Evolutionary conservation across 129 eudicot species (phyloP).

Genomic region (Sambucus nigra): DNA sequence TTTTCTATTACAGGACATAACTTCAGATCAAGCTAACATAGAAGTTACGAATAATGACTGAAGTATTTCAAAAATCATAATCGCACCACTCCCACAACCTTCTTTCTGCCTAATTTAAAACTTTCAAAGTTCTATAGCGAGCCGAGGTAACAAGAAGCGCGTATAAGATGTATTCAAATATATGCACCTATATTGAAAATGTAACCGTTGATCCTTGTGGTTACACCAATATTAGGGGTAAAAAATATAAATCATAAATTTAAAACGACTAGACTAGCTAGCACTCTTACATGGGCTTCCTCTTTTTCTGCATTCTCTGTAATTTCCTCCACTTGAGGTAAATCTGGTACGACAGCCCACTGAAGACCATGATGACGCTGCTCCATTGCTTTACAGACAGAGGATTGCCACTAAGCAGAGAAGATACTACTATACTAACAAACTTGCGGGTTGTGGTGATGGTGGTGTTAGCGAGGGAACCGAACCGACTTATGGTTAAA

Average conservation of each 20-base stretch:
- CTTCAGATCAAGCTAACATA: no score
- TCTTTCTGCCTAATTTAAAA: no score
- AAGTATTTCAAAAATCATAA: no score
- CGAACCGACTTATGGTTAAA: constrained; percentile 85
- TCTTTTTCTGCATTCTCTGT: constrained; percentile 58
- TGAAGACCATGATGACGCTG: constrained; percentile 84
- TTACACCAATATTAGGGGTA: not conserved
- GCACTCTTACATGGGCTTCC: constrained; percentile 35
- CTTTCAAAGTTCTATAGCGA: no score
- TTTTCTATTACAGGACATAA: no score
- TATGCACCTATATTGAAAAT: constrained; percentile 8
- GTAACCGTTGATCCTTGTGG: not conserved
- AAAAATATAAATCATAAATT: not conserved
- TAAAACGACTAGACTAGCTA: not conserved
- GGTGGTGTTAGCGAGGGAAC: constrained; percentile 88
- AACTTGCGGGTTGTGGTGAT: constrained; percentile 96
- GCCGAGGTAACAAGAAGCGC: no score
- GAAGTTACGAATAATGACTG: no score
- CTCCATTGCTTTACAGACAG: constrained; percentile 81
- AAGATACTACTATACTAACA: constrained; percentile 94
- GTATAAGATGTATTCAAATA: constrained; percentile 6
- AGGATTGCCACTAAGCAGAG: constrained; percentile 85
- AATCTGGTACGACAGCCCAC: constrained; percentile 90
- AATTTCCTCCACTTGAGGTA: constrained; percentile 78
- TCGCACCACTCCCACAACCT: no score